phyloP scores from a whole-genome alignment of 1,139 yeast genomes.

The Candida labiduridarum region DNA sequence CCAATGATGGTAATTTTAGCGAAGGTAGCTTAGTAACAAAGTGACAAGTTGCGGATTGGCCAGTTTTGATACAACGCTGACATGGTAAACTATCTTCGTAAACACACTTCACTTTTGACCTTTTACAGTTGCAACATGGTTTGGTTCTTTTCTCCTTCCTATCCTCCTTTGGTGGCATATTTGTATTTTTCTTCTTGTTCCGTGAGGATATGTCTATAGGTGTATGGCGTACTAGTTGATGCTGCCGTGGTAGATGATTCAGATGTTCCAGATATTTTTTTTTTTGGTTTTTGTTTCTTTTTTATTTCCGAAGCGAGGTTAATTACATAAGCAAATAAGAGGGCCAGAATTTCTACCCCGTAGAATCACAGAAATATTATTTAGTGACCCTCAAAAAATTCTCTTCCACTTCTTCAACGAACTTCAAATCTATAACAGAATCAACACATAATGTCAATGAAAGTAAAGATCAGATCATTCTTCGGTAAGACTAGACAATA shows the following conservation, averaged over 20 bases:
- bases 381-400: too few relatives aligned
- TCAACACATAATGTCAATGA: slow-evolving; percentile 38
- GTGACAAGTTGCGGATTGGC: slow-evolving; percentile 51
- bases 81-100: slow-evolving; percentile 54
- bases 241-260: neutral
- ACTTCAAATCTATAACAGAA: too few relatives aligned
- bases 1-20: slow-evolving; percentile 34
- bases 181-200: neutral
- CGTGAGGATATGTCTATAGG: neutral
- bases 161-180: slow-evolving; percentile 4
- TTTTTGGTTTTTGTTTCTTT: neutral
- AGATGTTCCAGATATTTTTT: neutral
- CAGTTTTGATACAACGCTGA: slow-evolving; percentile 55
- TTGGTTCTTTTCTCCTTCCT: slow-evolving; percentile 48
- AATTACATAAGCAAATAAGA: neutral
- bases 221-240: neutral
- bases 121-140: slow-evolving; percentile 67
- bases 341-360: neutral
- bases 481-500: slow-evolving; percentile 57
- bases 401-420: neutral
- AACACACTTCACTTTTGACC: slow-evolving; percentile 65
- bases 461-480: slow-evolving; percentile 44
- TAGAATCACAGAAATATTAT: too few relatives aligned
- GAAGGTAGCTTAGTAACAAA: slow-evolving; percentile 59
- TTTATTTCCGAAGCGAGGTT: neutral